Base-by-base conservation (phyloP, 2,329 filamentous ascomycete species). In the Aspergillus niger region DNA sequence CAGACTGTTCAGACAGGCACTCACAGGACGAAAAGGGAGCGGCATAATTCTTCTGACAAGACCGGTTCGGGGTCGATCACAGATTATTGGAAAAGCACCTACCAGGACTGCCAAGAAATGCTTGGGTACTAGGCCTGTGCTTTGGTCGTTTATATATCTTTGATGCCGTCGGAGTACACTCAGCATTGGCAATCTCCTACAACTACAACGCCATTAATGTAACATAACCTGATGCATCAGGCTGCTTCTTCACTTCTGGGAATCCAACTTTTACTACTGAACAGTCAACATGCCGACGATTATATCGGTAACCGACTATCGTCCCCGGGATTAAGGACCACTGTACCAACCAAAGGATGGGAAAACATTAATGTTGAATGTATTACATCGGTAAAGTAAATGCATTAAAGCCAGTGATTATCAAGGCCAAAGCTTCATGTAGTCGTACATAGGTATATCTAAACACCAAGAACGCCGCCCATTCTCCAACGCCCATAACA, bases 371-470 rank as follows among this genome's bases (percentile, higher is more conserved):
- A 50, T 50, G 20, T 50, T 17, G 47, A 22, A 50, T 50, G 47
- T 50, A 20, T 49, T 50, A 28, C 47, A 50, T 30, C 26, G 17
- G n/a, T 28, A 32, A 26, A 47, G 38, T 41, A 47, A 32, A 32
- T n/a, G 36, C 52, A 44, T 55, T 55, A 32, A 17, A 38, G n/a
- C 15, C 36, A 32, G 43, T 32, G 11, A 36, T 43, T 36, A 47
- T 62, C 30, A 59, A 66, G 47, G 49, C 49, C 30, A 58, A 62
- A 61, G 57, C 63, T 63, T 71, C 69, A 72, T 72, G 58, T 72
- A 72, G 62, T 73, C 69, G 62, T 75, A 71, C 71, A 72, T 56
- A 68, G 70, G 67, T 69, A 70, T 70, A 66, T 59, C 64, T 57
- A 62, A 65, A 52, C 55, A 62, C 55, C 32, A 41, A 60, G 51